Evolutionary conservation across 768 basidiomycete genomes (phyloP).

Genomic region (Suillus subluteus): DNA sequence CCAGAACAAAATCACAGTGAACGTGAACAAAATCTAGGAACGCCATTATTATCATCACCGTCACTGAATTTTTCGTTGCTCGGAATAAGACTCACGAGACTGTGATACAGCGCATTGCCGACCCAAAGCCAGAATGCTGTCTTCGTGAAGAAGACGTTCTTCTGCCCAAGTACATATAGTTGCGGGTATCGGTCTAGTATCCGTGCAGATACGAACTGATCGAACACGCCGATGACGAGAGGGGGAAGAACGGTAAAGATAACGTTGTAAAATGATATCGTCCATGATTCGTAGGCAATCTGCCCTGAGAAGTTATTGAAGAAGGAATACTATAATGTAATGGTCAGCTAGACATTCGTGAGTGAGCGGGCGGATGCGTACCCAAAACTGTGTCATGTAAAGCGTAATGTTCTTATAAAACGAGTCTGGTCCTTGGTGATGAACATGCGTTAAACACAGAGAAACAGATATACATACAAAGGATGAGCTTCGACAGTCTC

Average conservation of each 20-base stretch:
- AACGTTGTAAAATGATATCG: conserved; percentile 95
- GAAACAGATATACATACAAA: conserved; percentile 63
- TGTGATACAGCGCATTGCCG: conserved; percentile 87
- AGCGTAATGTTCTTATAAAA: conserved; percentile 99
- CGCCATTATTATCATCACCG: not conserved
- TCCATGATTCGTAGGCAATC: conserved; percentile 99
- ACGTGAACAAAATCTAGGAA: conserved; percentile 78
- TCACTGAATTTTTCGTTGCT: not conserved
- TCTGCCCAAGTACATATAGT: conserved; percentile 91
- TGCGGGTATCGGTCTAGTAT: conserved; percentile 98
- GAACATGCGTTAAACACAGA: not conserved
- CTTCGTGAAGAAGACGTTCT: conserved; percentile 91
- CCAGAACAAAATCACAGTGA: conserved; percentile 91
- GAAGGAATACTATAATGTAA: conserved; percentile 83
- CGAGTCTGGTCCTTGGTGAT: conserved; percentile 60
- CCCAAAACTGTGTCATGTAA: conserved; percentile 99
- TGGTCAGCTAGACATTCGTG: conserved; percentile 8
- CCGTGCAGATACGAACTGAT: conserved; percentile 97
- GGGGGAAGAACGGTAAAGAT: conserved; percentile 96
- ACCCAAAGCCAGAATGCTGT: conserved; percentile 94
- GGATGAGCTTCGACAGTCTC: conserved; percentile 89
- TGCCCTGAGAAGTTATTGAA: conserved; percentile 99
- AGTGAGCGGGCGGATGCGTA: conserved; percentile 36
- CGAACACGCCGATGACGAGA: conserved; percentile 96
- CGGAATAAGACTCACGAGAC: conserved; percentile 57